Base-by-base conservation (phyloP, 768 basidiomycete species). In the Gloeostereum incarnatum region DNA sequence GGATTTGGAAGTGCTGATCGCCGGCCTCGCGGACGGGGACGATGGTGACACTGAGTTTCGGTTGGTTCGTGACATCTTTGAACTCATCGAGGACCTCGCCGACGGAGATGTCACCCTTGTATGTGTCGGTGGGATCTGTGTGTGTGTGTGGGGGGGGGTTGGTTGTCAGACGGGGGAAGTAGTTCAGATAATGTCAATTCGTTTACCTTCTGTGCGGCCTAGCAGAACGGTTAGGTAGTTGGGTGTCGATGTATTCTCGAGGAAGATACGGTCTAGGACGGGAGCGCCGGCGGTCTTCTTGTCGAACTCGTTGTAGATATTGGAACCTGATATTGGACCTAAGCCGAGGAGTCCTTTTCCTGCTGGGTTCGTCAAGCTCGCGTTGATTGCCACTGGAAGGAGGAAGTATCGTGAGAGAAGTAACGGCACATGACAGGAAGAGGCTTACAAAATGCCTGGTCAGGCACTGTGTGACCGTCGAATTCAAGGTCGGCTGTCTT, bases 181-280 rank as follows among this genome's bases (percentile, higher is more conserved):
- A 19, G 11, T n/a, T 35, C 13, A 9, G n/a, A 10, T 13, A 31
- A 14, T 16, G 36, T 37, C 23, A 23, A 19, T 17, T 16, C 3
- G 23, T 41, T 3, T 35, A 60, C 66, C 63, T 42, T 70, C 57
- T 8, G 66, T 60, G 17, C 85, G 73, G 20, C 75, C 73, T 20
- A 88, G 68, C 22, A 80, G 67, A 42, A 87, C 60, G 0, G 80
- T 71, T 39, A 87, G 62, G 44, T 59, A 73, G 50, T 82, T 80
- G 0, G 77, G 69, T 2, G 73, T 59, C n/a, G 71, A 60, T 6
- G 58, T 56, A 49, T 84, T 67, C 45, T 76, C 70, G 5, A 57
- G 51, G 53, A 88, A 86, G 43, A 83, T 75, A 31, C 75, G 67
- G 57, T 82, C 76, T 6, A 83, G 61, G 24, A 77, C 64, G 0